Evolutionary conservation across 2,329 filamentous ascomycete genomes (phyloP), one percentile per base, ranked within the genome.

Genomic region (Paraphoma sp.): DNA sequence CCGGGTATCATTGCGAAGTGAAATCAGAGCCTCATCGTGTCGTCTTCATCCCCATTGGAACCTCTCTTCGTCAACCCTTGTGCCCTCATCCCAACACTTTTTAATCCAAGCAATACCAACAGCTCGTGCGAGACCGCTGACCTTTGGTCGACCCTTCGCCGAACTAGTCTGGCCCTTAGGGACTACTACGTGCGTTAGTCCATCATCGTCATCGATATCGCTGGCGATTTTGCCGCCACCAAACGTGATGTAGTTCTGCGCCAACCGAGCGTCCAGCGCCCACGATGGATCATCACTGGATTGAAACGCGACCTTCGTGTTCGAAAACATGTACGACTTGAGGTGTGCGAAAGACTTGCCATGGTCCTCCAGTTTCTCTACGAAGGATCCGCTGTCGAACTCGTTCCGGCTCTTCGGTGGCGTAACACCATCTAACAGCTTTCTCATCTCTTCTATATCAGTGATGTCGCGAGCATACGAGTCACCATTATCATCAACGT

Each of bases 401-500:
- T 8, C 29, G 2, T 47, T 33, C 11, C 63, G 56, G n/a, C 48
- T 57, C n/a, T 69, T 63, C 1, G 54, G 51, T 28, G 54, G 60
- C 11, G 60, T 67, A 76, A 83, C 81, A n/a, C 70, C 66, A 0
- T 78, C 68, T 12, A 68, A 53, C 6, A 76, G 65, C 4, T 71
- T 48, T 61, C 75, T 80, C 46, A 97, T 81, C 67, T 94, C 90
- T 1, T 86, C 83, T 0, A 84, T 65, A 41, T 72, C 68, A 0
- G 81, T 82, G 8, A 89, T 79, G 65, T 96, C 87, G 4, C 93
- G 83, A 0, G 87, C 84, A 75, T 91, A 98, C 69, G 92, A 93
- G 73, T 99, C 95, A 0, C 90, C 90, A 65, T 87, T 95, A 51
- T 83, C 79, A 72, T 99, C 95, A 1, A 89, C 83, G 61, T 89